Evolutionary conservation across 2,329 filamentous ascomycete genomes (phyloP), one percentile per base, ranked within the genome.

Genomic region (Alternaria tenuissima): DNA sequence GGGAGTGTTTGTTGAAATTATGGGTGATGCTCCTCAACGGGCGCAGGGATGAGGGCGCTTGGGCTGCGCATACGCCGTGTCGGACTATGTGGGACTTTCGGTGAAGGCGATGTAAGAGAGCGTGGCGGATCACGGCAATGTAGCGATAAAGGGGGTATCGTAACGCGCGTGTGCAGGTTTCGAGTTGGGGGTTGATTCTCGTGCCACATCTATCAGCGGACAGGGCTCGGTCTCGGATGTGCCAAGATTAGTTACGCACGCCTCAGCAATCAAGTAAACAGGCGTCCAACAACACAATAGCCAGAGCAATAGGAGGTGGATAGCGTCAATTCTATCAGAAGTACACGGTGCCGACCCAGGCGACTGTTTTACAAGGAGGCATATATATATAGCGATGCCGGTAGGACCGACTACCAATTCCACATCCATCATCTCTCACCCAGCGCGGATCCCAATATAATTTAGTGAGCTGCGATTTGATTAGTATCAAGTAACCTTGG

Each of bases 291-390:
- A 57, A 55, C 55, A 60, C 60, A 52, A 34, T 20, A 57, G 52
- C 41, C 30, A 61, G 22, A 36, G 38, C 48, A 59, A 42, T 55
- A 38, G 62, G 68, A 72, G 66, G 66, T 68, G 72, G 68, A 72
- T 67, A 72, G 66, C 65, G 67, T 74, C 67, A 71, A 69, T 72
- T 77, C 71, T 76, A 72, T 72, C 69, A 69, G 72, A 72, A 69
- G 63, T 76, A 76, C 75, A 75, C 63, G 69, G 68, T 72, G 69
- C 70, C 72, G 67, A 70, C 68, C 68, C 67, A 69, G 71, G 70
- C 67, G 63, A 69, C 69, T 76, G 74, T 76, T 77, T 76, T 77
- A 77, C 76, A 78, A 69, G 68, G 68, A 73, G 71, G 67, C 67
- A 67, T 72, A 74, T 76, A 74, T 76, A 76, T 76, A 74, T 77